Base-by-base conservation (phyloP, 2,329 filamentous ascomycete genomes). In the Arthroderma uncinatum region DNA sequence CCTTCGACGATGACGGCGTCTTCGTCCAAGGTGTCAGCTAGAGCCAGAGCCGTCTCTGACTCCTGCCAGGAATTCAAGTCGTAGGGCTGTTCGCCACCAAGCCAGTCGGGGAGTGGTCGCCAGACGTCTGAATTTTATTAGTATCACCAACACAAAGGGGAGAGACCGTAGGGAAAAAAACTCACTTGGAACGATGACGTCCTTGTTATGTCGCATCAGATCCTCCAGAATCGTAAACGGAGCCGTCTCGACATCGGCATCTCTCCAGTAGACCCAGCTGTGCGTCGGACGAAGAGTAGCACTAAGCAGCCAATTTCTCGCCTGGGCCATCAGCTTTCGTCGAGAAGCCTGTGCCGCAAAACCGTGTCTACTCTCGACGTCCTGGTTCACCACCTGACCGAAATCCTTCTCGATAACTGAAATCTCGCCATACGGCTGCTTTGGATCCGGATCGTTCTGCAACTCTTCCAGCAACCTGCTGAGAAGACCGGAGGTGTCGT, bases 41-140 rank as follows among this genome's bases (percentile, higher is more conserved):
- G 79, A 7, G 89, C 89, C 55, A 98, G 78, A 0, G 93, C 93
- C 0, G 93, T 98, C 68, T 98, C 94, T 0, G 93, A 98, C 73
- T 98, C 93, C 72, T 98, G 93, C 93, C 93, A 98, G 14, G 92
- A 97, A 72, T 98, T 98, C 65, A 98, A 73, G 73, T 98, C 93
- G 71, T 98, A 98, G 1, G 93, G 93, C 70, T 98, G 93, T 71
- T 98, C 93, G 66, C 93, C 94, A 48, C 93, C 93, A 23, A 98
- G 86, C 93, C 93, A 98, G 72, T 98, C 93, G 5, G 93, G 93
- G 52, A 98, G 81, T n/a, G 93, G 93, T 62, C 93, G 85, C 93
- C 93, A 98, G 59, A 98, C 93, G 75, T 98, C 87, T 91, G n/a
- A 54, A 44, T 42, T 54, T 19, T 56, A 55, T 34, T 64, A 73